phyloP scores from a whole-genome alignment of 2,329 filamentous ascomycete species.

The Xylariaceae sp. region DNA sequence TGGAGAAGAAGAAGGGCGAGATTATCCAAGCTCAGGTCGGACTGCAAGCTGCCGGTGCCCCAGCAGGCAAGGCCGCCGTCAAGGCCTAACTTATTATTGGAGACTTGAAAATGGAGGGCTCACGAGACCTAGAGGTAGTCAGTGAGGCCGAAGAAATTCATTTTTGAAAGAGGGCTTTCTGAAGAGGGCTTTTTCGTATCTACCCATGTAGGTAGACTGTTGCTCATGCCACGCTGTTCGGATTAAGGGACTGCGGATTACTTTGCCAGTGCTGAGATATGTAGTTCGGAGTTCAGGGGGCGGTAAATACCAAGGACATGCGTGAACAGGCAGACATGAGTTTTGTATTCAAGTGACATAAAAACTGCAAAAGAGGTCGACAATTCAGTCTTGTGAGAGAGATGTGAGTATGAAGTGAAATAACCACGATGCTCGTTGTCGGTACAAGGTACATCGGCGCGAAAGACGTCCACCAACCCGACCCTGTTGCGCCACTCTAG shows the following conservation, averaged over 20 bases:
- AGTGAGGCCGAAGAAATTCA: not conserved
- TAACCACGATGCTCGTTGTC: not conserved
- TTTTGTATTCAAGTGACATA: not conserved
- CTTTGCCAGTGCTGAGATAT: not conserved
- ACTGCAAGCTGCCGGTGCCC: slow-evolving; percentile 40
- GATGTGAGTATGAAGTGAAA: not conserved
- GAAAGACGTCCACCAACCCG: not conserved
- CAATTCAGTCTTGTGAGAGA: not conserved
- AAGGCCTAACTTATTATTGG: slow-evolving; percentile 14
- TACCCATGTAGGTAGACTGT: not conserved
- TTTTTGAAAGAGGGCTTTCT: not conserved
- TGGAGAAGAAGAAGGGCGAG: slow-evolving; percentile 55
- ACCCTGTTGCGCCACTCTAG: slow-evolving; percentile 8
- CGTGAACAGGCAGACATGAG: not conserved
- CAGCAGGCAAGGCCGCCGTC: slow-evolving; percentile 30
- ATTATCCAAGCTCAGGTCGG: slow-evolving; percentile 53
- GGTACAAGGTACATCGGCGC: not conserved
- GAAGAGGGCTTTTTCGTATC: too few species aligned
- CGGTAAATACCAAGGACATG: not conserved
- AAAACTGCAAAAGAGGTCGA: not conserved
- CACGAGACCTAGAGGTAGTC: not conserved
- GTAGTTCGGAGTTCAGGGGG: not conserved
- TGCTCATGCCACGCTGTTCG: not conserved
- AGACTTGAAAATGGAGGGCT: not conserved
- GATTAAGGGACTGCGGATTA: not conserved